Percentiles rank a stretch among this genome's conserved stretches.
These are phyloP conservation scores for Lipomyces orientalis DNA, from an alignment of 805 yeast genomes.

Conservation along the genomic window DNA sequence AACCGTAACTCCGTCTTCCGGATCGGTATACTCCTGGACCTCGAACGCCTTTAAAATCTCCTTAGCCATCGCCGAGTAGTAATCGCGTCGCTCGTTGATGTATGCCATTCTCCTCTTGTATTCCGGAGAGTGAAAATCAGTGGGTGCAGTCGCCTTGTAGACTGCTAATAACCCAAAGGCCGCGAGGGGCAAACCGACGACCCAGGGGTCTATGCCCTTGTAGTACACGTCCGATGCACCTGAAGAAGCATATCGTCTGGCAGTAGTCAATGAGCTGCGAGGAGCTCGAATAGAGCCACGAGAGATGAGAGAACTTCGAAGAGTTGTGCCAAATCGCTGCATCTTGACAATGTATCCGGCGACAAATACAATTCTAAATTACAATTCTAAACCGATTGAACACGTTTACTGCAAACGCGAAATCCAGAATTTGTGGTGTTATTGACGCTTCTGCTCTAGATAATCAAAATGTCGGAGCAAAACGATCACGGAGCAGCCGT, in stretches of 20 bases:
- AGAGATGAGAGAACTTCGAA: not conserved
- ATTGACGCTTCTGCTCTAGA: not conserved
- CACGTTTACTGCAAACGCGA: not conserved
- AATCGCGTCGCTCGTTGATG: not conserved
- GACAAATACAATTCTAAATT: too few relatives aligned
- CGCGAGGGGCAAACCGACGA: not conserved
- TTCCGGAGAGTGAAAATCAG: not conserved
- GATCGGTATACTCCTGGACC: conserved; percentile 2
- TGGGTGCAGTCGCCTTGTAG: not conserved
- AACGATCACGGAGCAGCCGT: not conserved
- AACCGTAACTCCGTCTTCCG: not conserved
- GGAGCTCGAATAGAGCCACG: not conserved
- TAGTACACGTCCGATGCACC: not conserved
- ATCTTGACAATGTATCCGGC: not conserved
- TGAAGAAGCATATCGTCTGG: not conserved
- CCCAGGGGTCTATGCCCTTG: not conserved
- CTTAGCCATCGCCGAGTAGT: not conserved
- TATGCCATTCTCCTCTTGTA: not conserved
- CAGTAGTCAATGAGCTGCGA: not conserved
- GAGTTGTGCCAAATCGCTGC: not conserved
- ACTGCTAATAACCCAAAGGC: not conserved
- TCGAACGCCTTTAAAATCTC: not conserved
- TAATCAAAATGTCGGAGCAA: not conserved
- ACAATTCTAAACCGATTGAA: not conserved
- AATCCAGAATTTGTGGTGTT: not conserved